Base-by-base conservation (phyloP, 768 basidiomycete genomes). In the Tylopilus sp. region DNA sequence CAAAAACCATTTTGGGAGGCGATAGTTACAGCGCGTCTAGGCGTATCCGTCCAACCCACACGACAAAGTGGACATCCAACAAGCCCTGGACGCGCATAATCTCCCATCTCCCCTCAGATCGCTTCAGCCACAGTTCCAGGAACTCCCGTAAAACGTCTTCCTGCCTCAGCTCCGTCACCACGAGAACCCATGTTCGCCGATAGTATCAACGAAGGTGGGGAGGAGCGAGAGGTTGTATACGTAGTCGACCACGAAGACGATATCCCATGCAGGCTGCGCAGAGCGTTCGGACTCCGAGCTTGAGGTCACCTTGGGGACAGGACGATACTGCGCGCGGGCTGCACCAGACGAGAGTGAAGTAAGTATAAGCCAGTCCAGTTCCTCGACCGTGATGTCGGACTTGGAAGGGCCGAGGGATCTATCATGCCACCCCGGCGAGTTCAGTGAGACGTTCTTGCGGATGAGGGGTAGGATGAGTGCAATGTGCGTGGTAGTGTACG, bases 401-500 rank as follows among this genome's bases (percentile, higher is more conserved):
- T 52, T 49, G 17, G 59, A 38, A 21, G 33, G 31, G 1, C 33
- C 36, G 13, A 40, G 43, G 13, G 45, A 50, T 20, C 31, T 20
- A 17, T 61, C 50, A 2, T 62, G 61, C 69, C 73, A 69, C 23
- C 67, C 62, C 18, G 69, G 50, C 22, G 75, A 72, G 56, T 87
- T 90, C 40, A 79, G 65, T 0, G 68, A 55, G 21, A 88, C 52
- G 56, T 90, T 91, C 70, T 91, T 91, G 35, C 72, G 76, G 17
- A 91, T 83, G 17, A 92, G 81, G 4, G 83, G 80, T 0, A 88
- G 58, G 40, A 91, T 74, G 3, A 75, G 74, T 6, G 53, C 61
- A 21, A 85, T 79, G 61, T 92, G 90, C 5, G 88, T 88, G 7
- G 74, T 80, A 0, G 81, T 87, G 60, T 87, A 91, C 1, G 66